Conservation (phyloP, 2,329 filamentous ascomycete species). For the Hypomyces rosellus region DNA sequence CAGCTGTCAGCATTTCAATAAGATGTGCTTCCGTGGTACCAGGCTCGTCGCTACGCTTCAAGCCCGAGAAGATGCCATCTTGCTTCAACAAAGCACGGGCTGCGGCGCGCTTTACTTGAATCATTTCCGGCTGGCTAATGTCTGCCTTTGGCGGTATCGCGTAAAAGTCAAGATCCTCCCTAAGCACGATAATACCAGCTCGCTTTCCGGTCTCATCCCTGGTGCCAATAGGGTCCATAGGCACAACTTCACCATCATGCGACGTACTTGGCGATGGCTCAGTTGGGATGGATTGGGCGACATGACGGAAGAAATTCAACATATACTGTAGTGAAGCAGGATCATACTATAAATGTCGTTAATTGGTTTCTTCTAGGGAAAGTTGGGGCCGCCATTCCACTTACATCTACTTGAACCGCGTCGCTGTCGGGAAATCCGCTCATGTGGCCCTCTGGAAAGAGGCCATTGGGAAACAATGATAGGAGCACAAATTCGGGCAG, state of each 20-base stretch:
- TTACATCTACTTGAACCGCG: conserved; percentile 94
- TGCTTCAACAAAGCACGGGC: conserved; percentile 81
- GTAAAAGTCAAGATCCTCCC: conserved; percentile 97
- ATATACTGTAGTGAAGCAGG: conserved; percentile 95
- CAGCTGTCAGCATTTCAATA: conserved; percentile 98
- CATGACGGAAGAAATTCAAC: conserved; percentile 95
- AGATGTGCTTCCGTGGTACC: conserved; percentile 97
- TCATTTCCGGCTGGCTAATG: conserved; percentile 85
- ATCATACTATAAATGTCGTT: conserved; percentile 65
- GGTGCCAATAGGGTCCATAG: conserved; percentile 64
- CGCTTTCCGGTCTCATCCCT: conserved; percentile 78
- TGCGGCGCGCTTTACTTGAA: conserved; percentile 89
- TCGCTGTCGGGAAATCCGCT: conserved; percentile 88
- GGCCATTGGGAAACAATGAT: conserved; percentile 97
- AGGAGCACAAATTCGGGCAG: conserved; percentile 94
- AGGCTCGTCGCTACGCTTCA: conserved; percentile 90
- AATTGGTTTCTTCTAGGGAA: neutral
- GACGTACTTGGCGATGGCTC: conserved; percentile 61
- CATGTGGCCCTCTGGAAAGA: conserved; percentile 94
- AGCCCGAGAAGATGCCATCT: conserved; percentile 89
- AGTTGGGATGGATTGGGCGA: conserved; percentile 89
- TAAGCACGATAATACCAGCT: conserved; percentile 92
- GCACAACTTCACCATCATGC: conserved; percentile 54
- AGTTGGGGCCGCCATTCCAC: conserved; percentile 30
- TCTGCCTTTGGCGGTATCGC: conserved; percentile 81